A percentile compares a stretch with the other conserved stretches of the same genome.
Evolutionary conservation across 805 yeast species (phyloP).

Genomic region (Saccharomycopsis sp.): DNA sequence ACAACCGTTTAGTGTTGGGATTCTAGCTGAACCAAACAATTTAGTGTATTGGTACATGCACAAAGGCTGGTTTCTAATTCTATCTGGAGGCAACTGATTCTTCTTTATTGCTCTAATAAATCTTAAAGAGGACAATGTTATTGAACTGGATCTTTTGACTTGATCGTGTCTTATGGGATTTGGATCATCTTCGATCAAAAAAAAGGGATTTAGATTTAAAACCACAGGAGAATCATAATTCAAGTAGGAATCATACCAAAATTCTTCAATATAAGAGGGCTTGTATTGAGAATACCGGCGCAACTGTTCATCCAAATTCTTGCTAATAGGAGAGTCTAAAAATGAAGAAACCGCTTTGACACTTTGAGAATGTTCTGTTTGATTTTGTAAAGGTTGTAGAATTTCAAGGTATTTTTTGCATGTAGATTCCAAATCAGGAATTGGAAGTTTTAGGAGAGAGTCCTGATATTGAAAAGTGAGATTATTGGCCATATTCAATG

Average conservation of each 20-base stretch:
- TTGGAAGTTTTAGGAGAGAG: conserved; percentile 57
- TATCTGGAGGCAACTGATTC: conserved; percentile 65
- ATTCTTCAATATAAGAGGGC: conserved; percentile 82
- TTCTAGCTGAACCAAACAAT: conserved; percentile 78
- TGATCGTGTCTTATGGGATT: conserved; percentile 35
- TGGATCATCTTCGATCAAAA: conserved; percentile 85
- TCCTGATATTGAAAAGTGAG: conserved; percentile 56
- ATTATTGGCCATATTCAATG: no score
- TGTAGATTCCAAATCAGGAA: conserved; percentile 64
- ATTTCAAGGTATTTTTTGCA: conserved; percentile 55
- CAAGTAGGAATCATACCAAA: conserved; percentile 87
- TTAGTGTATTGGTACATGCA: conserved; percentile 90
- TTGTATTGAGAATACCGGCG: conserved; percentile 50
- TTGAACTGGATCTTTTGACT: conserved; percentile 69
- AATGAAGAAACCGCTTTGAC: conserved; percentile 45
- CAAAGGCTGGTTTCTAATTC: conserved; percentile 47
- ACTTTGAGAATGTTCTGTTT: conserved; percentile 55
- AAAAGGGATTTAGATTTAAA: conserved; percentile 83
- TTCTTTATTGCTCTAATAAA: conserved; percentile 72
- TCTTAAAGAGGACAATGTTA: conserved; percentile 66
- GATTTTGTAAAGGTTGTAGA: conserved; percentile 74
- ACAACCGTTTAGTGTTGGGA: conserved; percentile 77
- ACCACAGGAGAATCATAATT: conserved; percentile 86
- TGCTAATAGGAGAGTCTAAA: conserved; percentile 39
- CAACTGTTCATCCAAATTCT: conserved; percentile 51